Conservation (phyloP, 164 flowering plant species). For the Magnolia kwangsiensis region DNA sequence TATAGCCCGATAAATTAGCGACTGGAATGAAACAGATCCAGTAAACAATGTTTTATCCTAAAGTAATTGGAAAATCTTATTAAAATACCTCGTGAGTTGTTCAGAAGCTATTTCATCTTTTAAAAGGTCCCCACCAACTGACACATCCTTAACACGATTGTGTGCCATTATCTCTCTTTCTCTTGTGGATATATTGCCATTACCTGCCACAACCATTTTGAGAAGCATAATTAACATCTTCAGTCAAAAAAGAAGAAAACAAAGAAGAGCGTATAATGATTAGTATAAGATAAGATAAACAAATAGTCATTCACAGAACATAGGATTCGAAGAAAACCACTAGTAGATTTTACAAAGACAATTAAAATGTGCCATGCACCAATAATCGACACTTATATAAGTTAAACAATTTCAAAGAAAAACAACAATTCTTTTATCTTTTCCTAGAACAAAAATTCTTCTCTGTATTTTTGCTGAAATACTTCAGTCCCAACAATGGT, state of each 20-base stretch:
- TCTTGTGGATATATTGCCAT: conserved; percentile 14
- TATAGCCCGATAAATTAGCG: neutral
- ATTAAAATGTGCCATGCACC: neutral
- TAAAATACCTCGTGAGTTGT: conserved; percentile 78
- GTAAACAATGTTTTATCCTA: neutral
- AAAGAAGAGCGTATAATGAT: neutral
- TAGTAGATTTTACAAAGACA: neutral
- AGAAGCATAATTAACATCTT: conserved; percentile 4
- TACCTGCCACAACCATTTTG: conserved; percentile 19
- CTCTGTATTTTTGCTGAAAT: too few relatives aligned
- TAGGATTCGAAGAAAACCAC: neutral
- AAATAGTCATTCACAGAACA: neutral
- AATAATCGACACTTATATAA: neutral
- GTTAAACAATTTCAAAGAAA: neutral
- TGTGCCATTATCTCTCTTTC: neutral
- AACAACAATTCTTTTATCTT: too few relatives aligned
- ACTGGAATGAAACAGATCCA: neutral
- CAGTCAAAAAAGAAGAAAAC: neutral
- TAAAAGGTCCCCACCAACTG: conserved; percentile 39
- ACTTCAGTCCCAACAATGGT: too few relatives aligned
- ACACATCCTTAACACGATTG: conserved; percentile 10
- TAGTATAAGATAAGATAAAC: neutral
- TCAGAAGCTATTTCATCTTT: conserved; percentile 90
- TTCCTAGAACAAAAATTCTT: neutral
- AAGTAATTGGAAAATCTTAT: neutral